These are phyloP conservation scores for Ensete glaucum DNA, from an alignment of 176 grass and related monocot genomes.

Conservation along the genomic window DNA sequence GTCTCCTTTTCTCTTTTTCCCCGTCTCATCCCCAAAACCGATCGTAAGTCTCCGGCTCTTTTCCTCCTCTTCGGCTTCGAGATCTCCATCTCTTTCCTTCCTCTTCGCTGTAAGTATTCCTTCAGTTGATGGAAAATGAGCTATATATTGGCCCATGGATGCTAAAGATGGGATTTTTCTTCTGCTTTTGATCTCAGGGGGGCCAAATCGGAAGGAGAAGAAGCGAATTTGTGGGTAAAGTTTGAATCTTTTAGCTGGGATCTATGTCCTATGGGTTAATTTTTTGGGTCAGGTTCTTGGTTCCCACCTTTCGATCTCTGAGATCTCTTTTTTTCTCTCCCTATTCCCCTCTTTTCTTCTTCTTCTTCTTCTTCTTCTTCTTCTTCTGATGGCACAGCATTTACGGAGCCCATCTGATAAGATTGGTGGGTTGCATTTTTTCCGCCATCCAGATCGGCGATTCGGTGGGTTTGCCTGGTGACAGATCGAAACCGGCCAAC, in stretches of 20 bases:
- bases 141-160: not conserved
- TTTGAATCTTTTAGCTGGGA: conserved; percentile 6
- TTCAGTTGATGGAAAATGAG: not conserved
- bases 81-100: not conserved
- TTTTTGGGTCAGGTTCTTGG: not conserved
- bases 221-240: not conserved
- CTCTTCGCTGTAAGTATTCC: not conserved
- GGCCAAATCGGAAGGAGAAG: not conserved
- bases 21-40: not conserved
- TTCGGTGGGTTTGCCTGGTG: not conserved
- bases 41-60: not conserved
- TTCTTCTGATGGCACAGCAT: not conserved
- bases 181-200: not conserved
- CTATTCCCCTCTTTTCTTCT: not conserved
- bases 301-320: not conserved
- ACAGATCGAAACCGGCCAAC: not conserved
- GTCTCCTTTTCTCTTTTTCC: not conserved
- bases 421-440: not conserved
- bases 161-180: not conserved
- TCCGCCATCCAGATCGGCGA: not conserved
- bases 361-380: not conserved
- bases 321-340: not conserved
- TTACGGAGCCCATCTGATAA: not conserved
- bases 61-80: not conserved
- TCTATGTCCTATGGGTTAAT: not conserved